Evolutionary conservation across 176 grass and related monocot species (phyloP).

Genomic region (Carex parvula): DNA sequence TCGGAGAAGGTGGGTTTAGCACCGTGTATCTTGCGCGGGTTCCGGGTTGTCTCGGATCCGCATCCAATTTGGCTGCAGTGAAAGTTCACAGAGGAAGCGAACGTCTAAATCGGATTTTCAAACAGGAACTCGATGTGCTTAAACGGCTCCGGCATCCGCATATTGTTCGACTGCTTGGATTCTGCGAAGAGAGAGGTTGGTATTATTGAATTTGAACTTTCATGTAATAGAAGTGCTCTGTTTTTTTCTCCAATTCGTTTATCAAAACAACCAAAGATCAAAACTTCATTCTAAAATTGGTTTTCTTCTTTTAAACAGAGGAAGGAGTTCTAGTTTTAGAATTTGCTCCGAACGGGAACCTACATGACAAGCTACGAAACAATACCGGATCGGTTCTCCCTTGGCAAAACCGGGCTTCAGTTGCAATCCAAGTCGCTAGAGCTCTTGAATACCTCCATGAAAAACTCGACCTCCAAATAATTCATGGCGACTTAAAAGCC

Average conservation of each 20-base stretch:
- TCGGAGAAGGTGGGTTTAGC: constrained; percentile 93
- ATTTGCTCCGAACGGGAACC: constrained; percentile 84
- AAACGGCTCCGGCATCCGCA: constrained; percentile 60
- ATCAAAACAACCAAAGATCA: neutral
- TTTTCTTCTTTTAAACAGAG: constrained; percentile 38
- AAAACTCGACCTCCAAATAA: constrained; percentile 71
- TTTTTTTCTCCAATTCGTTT: neutral
- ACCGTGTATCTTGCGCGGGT: constrained; percentile 82
- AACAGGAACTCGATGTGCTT: constrained; percentile 84
- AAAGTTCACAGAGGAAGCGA: constrained; percentile 93
- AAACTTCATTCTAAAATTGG: constrained; percentile 3
- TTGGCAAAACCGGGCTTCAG: constrained; percentile 57
- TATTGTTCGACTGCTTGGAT: constrained; percentile 82
- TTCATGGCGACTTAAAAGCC: constrained; percentile 89
- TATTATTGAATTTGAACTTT: neutral
- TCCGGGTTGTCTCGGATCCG: constrained; percentile 24
- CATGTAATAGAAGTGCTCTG: neutral
- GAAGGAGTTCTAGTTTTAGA: constrained; percentile 84
- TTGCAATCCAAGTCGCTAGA: constrained; percentile 64
- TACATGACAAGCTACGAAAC: constrained; percentile 77
- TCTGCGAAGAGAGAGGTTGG: constrained; percentile 79
- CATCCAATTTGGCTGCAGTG: constrained; percentile 54
- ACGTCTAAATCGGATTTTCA: constrained; percentile 85
- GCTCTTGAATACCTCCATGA: constrained; percentile 91
- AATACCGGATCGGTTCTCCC: constrained; percentile 33